Percentiles rank a stretch among this genome's conserved stretches.
phyloP scores from a whole-genome alignment of 1,284 basidiomycete genomes.

The Ustilago trichophora region DNA sequence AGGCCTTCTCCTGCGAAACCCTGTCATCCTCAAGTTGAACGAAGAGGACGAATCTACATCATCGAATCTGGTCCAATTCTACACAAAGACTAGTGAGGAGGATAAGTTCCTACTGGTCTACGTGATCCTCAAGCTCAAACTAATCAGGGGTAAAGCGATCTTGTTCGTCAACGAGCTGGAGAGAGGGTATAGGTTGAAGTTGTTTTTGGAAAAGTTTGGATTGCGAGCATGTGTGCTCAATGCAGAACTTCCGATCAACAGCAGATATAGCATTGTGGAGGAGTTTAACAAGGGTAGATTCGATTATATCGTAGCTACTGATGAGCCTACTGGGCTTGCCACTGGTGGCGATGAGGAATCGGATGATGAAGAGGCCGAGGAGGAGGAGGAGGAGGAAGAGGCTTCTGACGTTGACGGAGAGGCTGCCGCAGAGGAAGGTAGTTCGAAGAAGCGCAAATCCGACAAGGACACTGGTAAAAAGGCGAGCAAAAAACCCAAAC shows the following conservation, averaged over 20 bases:
- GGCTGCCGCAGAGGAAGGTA: background rate
- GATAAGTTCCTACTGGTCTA: conserved; percentile 96
- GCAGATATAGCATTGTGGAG: conserved; percentile 94
- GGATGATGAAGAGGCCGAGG: conserved; percentile 57
- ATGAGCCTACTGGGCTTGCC: conserved; percentile 72
- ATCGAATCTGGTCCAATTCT: conserved; percentile 57
- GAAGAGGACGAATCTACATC: conserved; percentile 38
- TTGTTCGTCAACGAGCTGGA: conserved; percentile 98
- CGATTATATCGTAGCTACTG: conserved; percentile 98
- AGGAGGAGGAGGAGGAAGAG: conserved; percentile 29
- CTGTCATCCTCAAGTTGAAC: conserved; percentile 72
- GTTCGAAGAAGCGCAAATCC: conserved; percentile 34
- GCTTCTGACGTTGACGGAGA: conserved; percentile 1
- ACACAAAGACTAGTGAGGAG: conserved; percentile 74
- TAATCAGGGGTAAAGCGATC: conserved; percentile 95
- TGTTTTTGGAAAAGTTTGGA: conserved; percentile 97
- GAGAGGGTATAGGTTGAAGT: conserved; percentile 89
- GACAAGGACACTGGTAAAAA: background rate
- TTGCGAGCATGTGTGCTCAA: conserved; percentile 96
- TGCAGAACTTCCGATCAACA: conserved; percentile 93
- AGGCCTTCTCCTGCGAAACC: conserved; percentile 84
- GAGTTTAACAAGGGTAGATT: conserved; percentile 99
- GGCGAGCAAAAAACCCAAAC: conserved; percentile 13
- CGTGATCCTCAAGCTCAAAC: conserved; percentile 91
- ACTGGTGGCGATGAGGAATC: conserved; percentile 62